phyloP scores from a whole-genome alignment of 1,284 basidiomycete species.

The Flammula alnicola region DNA sequence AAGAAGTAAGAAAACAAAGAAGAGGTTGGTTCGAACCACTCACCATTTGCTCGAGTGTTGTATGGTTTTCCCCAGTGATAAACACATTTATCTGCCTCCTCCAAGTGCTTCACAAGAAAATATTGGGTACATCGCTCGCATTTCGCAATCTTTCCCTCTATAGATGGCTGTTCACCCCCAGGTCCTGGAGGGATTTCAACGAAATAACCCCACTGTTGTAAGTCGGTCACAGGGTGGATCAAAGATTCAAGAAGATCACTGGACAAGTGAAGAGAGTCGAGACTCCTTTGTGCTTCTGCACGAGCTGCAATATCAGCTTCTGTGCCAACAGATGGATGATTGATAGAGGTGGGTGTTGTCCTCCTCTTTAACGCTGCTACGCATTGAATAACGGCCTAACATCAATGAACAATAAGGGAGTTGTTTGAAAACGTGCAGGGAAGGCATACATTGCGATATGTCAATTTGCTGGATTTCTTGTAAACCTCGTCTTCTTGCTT shows the following conservation, averaged over 20 bases:
- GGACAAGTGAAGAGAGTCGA: conserved; percentile 63
- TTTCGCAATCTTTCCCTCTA: conserved; percentile 66
- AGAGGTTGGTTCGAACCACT: conserved; percentile 26
- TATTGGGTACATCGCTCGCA: conserved; percentile 81
- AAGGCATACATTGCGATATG: conserved; percentile 74
- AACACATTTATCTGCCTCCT: conserved; percentile 68
- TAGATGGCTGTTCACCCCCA: conserved; percentile 66
- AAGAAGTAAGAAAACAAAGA: conserved; percentile 22
- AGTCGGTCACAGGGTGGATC: conserved; percentile 59
- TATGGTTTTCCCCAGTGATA: conserved; percentile 86
- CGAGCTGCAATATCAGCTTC: conserved; percentile 67
- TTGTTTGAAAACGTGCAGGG: not conserved
- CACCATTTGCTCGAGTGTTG: conserved; percentile 63
- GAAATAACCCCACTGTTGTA: conserved; percentile 75
- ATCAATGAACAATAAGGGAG: not conserved
- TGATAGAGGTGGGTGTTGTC: conserved; percentile 57
- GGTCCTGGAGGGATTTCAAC: conserved; percentile 65
- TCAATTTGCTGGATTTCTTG: conserved; percentile 68
- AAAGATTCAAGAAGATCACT: conserved; percentile 58
- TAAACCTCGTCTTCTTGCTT: conserved; percentile 81
- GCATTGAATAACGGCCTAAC: conserved; percentile 73
- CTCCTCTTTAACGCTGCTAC: conserved; percentile 78
- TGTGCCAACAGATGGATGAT: conserved; percentile 83
- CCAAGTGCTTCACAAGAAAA: conserved; percentile 68
- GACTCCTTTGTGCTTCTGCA: conserved; percentile 60